Evolutionary conservation across 371 early-diverging fungal genomes (phyloP), one percentile per base, ranked within the genome.

Genomic region (Actinomortierella ambigua): DNA sequence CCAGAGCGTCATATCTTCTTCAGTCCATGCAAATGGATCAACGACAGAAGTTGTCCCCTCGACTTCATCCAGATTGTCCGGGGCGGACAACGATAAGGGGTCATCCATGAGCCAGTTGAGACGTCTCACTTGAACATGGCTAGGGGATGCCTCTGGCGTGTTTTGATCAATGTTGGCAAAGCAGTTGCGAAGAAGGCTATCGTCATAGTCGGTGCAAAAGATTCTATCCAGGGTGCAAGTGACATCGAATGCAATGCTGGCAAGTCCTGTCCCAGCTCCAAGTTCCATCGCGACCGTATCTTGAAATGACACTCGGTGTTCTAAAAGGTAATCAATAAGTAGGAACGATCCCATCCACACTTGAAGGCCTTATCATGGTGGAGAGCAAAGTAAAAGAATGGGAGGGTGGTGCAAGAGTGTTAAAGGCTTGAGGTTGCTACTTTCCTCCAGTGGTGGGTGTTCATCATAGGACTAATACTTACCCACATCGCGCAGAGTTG

Each of bases 331-430:
- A 23, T 69, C 70, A 11, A 60, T 40, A 44, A 69, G 18, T 20
- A 69, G 41, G 24, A 69, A 69, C 24, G 65, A 52, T 0, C 70
- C 70, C 70, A 69, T 61, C 70, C 70, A 69, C 8, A 69, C 70
- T 24, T 69, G 70, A 3, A 60, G 47, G 4, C 69, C 69, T 68
- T 28, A 2, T 22, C 34, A 11, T 34, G 4, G 34, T 34, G 34
- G 34, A 34, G 7, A 34, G 11, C 11, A 34, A 34, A 34, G 34
- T 6, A 34, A 34, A 34, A 34, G 7, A 34, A n/a, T n/a, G n/a
- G n/a, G n/a, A n/a, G n/a, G n/a, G n/a, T n/a, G n/a, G n/a, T n/a
- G n/a, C n/a, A n/a, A n/a, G n/a, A n/a, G n/a, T n/a, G n/a, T n/a
- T n/a, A n/a, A n/a, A n/a, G n/a, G n/a, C n/a, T n/a, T n/a, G n/a